Evolutionary conservation across 2,329 filamentous ascomycete species (phyloP), one percentile per base, ranked within the genome.

Genomic region (Cercospora citrullina): DNA sequence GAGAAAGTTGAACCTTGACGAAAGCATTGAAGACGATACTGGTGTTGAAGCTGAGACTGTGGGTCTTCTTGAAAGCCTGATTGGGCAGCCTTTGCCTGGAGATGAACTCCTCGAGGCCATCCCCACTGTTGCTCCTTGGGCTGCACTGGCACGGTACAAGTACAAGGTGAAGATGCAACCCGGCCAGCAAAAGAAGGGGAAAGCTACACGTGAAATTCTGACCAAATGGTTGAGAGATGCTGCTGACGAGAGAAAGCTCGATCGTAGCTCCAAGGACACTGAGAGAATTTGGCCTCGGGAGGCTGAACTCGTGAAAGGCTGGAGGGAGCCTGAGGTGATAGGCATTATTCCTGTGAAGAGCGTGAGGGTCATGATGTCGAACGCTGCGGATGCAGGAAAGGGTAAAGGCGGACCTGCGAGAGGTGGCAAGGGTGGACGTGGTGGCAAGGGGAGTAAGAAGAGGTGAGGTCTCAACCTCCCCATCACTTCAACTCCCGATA

Each of bases 141-240:
- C 83, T n/a, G 85, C 87, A 0, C 78, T 90, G 64, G 81, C 84
- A 80, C 87, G 87, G 65, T 91, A 91, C 81, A 97, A 97, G 81
- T 98, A 97, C 84, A 96, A 96, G 80, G 92, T 90, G 64, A 99
- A 99, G 83, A 80, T 99, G 74, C 95, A 98, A 80, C 95, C 95
- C 0, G 95, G 95, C 0, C 81, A 89, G 0, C 86, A 90, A 71
- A 99, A 98, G 85, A 97, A 97, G 82, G 94, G 95, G 9, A 98
- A 97, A 78, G 94, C 93, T 0, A 89, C 97, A 59, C 92, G 92
- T 78, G 94, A 98, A 80, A 90, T 98, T 33, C 80, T 98, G n/a
- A 88, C 90, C 60, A 86, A 87, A 68, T 97, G 94, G 94, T 86
- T 90, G 71, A 80, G 84, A 21, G 92, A 89, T 60, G 87, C 88